phyloP scores from a whole-genome alignment of 2,329 filamentous ascomycete genomes.

The Aspergillus amoenus region DNA sequence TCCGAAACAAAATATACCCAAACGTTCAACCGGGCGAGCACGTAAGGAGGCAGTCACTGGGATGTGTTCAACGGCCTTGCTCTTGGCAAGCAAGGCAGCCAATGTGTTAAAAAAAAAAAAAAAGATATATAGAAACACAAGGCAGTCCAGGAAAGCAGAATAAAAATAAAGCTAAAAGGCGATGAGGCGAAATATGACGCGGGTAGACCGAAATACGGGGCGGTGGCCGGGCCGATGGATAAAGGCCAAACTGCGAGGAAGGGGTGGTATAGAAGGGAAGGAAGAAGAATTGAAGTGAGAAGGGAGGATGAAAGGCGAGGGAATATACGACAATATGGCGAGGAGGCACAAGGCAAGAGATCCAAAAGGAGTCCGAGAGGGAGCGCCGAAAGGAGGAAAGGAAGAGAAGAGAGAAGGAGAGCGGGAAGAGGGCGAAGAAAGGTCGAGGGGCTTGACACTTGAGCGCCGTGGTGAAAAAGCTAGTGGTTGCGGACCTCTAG shows the following conservation, averaged over 20 bases:
- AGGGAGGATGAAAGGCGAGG: conserved; percentile 11
- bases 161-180: not conserved
- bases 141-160: not conserved
- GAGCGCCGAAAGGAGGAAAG: conserved; percentile 15
- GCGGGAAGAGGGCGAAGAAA: conserved; percentile 17
- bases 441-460: conserved; percentile 33
- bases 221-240: conserved; percentile 13
- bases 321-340: conserved; percentile 10
- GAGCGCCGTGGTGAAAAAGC: conserved; percentile 28
- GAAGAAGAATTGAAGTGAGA: conserved; percentile 7
- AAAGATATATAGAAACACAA: not conserved
- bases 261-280: conserved; percentile 3
- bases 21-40: conserved; percentile 1
- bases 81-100: not conserved
- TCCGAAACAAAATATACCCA: conserved; percentile 7
- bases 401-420: conserved; percentile 15
- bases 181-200: conserved; percentile 3
- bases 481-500: conserved; percentile 37
- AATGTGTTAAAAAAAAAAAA: not conserved
- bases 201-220: conserved; percentile 3
- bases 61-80: not conserved
- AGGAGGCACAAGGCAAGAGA: conserved; percentile 13
- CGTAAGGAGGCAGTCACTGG: not conserved
- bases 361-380: conserved; percentile 10
- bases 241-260: conserved; percentile 11